Evolutionary conservation across 83 land plant genomes (phyloP), one percentile per base, ranked within the genome.

Genomic region (Thuja plicata): DNA sequence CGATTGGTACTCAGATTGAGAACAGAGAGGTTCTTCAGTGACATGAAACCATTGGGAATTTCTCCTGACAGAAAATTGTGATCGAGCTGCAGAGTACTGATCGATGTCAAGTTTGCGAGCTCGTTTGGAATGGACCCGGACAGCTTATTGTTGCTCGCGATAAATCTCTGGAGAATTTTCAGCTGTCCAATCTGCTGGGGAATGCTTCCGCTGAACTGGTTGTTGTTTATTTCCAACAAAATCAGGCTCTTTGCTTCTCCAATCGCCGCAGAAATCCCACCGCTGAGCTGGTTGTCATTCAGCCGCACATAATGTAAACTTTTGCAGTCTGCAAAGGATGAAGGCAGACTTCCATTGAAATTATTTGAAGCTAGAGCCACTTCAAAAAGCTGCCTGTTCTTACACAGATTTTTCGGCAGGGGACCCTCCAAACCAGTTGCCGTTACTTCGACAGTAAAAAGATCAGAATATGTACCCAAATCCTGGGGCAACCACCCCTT

Each of bases 401-500:
- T 3, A 94, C 57, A 54, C 19, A 54, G 57, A 54, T 54, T 15
- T 16, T 16, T 54, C 57, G 57, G 57, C 57, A 54, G 34, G 27
- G 40, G 77, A 0, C 96, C 96, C 7, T 91, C 85, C 38, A 93
- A 70, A 8, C 46, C 35, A 57, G 91, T 93, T 24, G 43, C 57
- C 16, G 80, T 38, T 5, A 93, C 89, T 27, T 93, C 91, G 48
- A 93, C 40, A 15, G 45, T 21, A 6, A 0, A 34, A 38, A 95
- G 34, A 2, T 87, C 89, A 60, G 45, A 66, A 19, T 93, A 86
- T 24, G 87, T 86, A 11, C 93, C 94, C 43, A 95, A 87, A 57
- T 74, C 92, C n/a, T 88, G 89, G 19, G 96, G 95, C 19, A 95
- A 90, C 43, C 84, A 8, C 13, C 96, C 96, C 10, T 15, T 54